Percentiles rank a stretch among this genome's conserved stretches.
phyloP scores from a whole-genome alignment of 805 yeast species.

The Zygosaccharomyces rouxii region DNA sequence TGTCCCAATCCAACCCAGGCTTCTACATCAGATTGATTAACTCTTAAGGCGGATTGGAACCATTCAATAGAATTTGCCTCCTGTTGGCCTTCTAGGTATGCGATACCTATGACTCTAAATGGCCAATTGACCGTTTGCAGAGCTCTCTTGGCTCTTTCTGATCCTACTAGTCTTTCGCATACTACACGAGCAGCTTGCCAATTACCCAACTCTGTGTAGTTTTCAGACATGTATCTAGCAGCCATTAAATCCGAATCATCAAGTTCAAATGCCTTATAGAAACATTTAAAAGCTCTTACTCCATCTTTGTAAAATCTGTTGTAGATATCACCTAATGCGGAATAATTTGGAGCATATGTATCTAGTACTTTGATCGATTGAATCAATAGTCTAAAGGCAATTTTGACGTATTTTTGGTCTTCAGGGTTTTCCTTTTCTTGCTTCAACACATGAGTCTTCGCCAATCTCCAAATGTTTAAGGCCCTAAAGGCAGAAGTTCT shows the following conservation, averaged over 20 bases:
- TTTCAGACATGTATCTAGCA: slow-evolving; percentile 65
- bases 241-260: slow-evolving; percentile 73
- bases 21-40: slow-evolving; percentile 59
- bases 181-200: slow-evolving; percentile 84
- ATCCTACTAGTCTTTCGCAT: slow-evolving; percentile 58
- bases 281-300: slow-evolving; percentile 76
- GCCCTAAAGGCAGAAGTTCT: slow-evolving; percentile 56
- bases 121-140: slow-evolving; percentile 70
- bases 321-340: slow-evolving; percentile 76
- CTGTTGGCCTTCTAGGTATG: slow-evolving; percentile 64
- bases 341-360: slow-evolving; percentile 71
- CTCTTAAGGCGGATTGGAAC: slow-evolving; percentile 80
- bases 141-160: slow-evolving; percentile 54
- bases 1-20: slow-evolving; percentile 98
- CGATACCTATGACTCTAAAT: slow-evolving; percentile 77
- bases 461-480: slow-evolving; percentile 63
- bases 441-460: slow-evolving; percentile 50
- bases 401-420: slow-evolving; percentile 33
- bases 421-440: slow-evolving; percentile 23
- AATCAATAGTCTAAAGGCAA: slow-evolving; percentile 56
- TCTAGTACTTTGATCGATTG: slow-evolving; percentile 59
- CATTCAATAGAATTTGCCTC: slow-evolving; percentile 78
- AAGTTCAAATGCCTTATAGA: slow-evolving; percentile 82
- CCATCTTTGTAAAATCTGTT: slow-evolving; percentile 52
- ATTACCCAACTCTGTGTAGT: slow-evolving; percentile 61